These are phyloP conservation scores for Rusavskia elegans DNA, from an alignment of 495 filamentous ascomycete species.

Conservation along the genomic window DNA sequence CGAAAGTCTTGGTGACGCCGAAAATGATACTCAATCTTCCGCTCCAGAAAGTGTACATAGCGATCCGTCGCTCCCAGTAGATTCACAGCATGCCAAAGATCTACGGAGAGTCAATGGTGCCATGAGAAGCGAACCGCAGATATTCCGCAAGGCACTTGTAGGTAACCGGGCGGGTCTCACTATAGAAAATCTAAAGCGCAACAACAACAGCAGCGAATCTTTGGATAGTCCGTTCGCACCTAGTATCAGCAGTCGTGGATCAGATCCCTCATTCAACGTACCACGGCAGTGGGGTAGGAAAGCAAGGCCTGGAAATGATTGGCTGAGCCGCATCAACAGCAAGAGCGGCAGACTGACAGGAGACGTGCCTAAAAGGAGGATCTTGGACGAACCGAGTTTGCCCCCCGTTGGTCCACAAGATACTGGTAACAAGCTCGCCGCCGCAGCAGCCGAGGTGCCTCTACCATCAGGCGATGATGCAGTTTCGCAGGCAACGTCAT, in stretches of 20 bases:
- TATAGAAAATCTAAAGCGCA: slow-evolving; percentile 32
- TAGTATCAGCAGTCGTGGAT: slow-evolving; percentile 21
- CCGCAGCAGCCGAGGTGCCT: slow-evolving; percentile 22
- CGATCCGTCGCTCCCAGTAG: slow-evolving; percentile 18
- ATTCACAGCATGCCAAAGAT: slow-evolving; percentile 26
- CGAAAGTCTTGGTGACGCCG: slow-evolving; percentile 1
- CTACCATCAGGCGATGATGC: slow-evolving; percentile 31
- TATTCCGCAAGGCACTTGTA: slow-evolving; percentile 29
- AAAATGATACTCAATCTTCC: slow-evolving; percentile 13
- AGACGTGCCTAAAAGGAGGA: slow-evolving; percentile 7
- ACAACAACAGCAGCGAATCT: slow-evolving; percentile 14
- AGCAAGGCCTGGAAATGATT: slow-evolving; percentile 32
- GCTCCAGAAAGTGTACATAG: slow-evolving; percentile 19
- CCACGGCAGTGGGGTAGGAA: slow-evolving; percentile 45
- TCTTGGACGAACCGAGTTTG: slow-evolving; percentile 3
- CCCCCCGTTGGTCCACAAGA: slow-evolving; percentile 13
- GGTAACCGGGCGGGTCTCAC: slow-evolving; percentile 22
- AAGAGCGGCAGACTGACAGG: slow-evolving; percentile 11
- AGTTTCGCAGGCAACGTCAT: slow-evolving; percentile 17
- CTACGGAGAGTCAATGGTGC: slow-evolving; percentile 29
- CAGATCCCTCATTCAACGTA: slow-evolving; percentile 35
- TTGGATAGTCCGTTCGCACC: slow-evolving; percentile 14
- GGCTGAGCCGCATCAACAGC: slow-evolving; percentile 26
- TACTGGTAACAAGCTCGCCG: not conserved
- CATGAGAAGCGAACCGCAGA: slow-evolving; percentile 26